Evolutionary conservation across 2,329 filamentous ascomycete species (phyloP).

Genomic region (Trichoderma breve): DNA sequence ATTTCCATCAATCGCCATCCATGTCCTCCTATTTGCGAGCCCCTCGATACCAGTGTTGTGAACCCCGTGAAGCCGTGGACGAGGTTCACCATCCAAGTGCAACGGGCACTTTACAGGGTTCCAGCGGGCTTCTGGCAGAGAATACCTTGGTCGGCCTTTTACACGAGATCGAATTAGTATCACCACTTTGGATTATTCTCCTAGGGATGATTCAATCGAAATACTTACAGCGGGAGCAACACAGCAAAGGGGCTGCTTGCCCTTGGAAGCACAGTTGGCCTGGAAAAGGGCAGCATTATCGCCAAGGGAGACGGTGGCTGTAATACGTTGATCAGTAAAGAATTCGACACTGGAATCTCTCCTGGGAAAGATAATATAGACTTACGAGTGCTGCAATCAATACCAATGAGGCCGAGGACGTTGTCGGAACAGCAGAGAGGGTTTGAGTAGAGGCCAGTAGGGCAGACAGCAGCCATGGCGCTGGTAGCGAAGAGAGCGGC

Average conservation of each 20-base stretch:
- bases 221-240: too few relatives aligned
- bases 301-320: too few relatives aligned
- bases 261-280: too few relatives aligned
- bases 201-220: too few relatives aligned
- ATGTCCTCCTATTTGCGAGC: neutral
- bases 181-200: too few relatives aligned
- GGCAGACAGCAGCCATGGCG: neutral
- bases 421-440: neutral
- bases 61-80: neutral
- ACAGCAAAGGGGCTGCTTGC: too few relatives aligned
- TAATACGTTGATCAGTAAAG: too few relatives aligned
- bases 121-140: neutral
- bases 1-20: neutral
- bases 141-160: neutral
- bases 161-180: too few relatives aligned
- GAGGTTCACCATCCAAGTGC: neutral
- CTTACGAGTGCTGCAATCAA: neutral
- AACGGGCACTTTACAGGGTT: neutral
- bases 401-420: neutral
- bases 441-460: neutral
- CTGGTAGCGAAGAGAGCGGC: neutral
- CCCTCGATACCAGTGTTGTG: neutral
- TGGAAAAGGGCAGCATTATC: too few relatives aligned
- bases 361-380: too few relatives aligned
- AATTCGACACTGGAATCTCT: too few relatives aligned